phyloP scores from a whole-genome alignment of 2,329 filamentous ascomycete species.

The Exophiala phaeomuriformis region DNA sequence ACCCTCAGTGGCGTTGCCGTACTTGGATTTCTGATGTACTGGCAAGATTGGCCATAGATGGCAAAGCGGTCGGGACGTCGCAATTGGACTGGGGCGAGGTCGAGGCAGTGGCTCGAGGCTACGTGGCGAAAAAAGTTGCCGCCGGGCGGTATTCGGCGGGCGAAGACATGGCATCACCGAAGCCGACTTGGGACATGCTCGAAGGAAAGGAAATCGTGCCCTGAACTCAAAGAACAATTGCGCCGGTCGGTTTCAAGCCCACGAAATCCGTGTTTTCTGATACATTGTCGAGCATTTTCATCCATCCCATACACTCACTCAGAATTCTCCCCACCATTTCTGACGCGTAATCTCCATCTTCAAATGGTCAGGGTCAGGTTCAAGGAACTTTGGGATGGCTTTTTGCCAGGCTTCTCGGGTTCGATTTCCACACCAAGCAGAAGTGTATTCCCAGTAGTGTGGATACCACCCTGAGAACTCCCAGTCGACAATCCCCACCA shows the following conservation, averaged over 20 bases:
- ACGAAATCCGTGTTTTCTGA: too few species aligned
- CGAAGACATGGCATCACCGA: constrained; percentile 21
- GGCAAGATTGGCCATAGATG: constrained; percentile 31
- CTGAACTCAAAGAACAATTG: not conserved
- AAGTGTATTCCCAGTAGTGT: constrained; percentile 41
- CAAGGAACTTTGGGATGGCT: constrained; percentile 34
- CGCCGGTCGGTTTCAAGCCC: too few species aligned
- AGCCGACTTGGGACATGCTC: constrained; percentile 30
- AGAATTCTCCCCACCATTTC: constrained; percentile 35
- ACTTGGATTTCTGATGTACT: constrained; percentile 37
- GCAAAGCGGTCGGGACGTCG: constrained; percentile 35
- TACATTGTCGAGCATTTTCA: too few species aligned
- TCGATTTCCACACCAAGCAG: constrained; percentile 32
- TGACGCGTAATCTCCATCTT: constrained; percentile 38
- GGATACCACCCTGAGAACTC: constrained; percentile 41
- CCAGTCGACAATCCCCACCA: constrained; percentile 45
- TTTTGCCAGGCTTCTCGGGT: constrained; percentile 29
- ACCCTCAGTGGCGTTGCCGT: constrained; percentile 37
- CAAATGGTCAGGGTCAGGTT: constrained; percentile 34
- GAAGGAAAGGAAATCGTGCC: constrained; percentile 26
- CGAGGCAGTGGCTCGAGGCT: constrained; percentile 32
- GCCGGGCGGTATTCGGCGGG: constrained; percentile 24
- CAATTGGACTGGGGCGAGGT: constrained; percentile 36
- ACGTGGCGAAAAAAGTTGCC: constrained; percentile 30
- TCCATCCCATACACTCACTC: not conserved